These are phyloP conservation scores for Hymenoscyphus infarciens DNA, from an alignment of 2,329 filamentous ascomycete species.

Conservation along the genomic window DNA sequence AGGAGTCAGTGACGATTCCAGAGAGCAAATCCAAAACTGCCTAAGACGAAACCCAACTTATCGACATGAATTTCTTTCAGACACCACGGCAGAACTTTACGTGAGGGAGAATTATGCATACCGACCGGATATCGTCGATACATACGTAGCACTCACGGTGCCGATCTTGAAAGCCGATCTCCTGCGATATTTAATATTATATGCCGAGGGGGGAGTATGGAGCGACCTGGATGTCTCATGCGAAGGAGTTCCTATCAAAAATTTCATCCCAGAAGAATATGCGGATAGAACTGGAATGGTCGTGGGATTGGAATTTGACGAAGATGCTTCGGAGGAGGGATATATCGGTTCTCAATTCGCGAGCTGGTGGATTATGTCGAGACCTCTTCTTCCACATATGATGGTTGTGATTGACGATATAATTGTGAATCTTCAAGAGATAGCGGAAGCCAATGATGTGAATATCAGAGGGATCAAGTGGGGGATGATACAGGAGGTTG, in stretches of 20 bases:
- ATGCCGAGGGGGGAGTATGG: slow-evolving; percentile 41
- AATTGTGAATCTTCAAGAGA: slow-evolving; percentile 22
- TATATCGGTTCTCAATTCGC: slow-evolving; percentile 29
- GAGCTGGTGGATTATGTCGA: slow-evolving; percentile 35
- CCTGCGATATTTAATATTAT: slow-evolving; percentile 42
- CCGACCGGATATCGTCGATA: slow-evolving; percentile 39
- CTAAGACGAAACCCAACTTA: slow-evolving; percentile 31
- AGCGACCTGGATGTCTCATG: slow-evolving; percentile 41
- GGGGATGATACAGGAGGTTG: slow-evolving; percentile 31
- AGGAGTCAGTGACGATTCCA: slow-evolving; percentile 33
- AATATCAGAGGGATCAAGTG: slow-evolving; percentile 22
- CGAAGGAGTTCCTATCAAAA: slow-evolving; percentile 32
- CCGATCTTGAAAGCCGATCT: slow-evolving; percentile 42
- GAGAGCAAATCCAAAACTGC: slow-evolving; percentile 34
- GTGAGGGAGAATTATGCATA: slow-evolving; percentile 35
- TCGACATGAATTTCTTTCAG: slow-evolving; percentile 29
- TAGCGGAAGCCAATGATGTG: slow-evolving; percentile 19
- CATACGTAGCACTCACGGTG: slow-evolving; percentile 36
- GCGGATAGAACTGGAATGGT: slow-evolving; percentile 33
- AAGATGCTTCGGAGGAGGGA: slow-evolving; percentile 9
- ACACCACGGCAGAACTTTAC: slow-evolving; percentile 28
- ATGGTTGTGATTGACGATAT: slow-evolving; percentile 33
- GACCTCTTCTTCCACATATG: slow-evolving; percentile 29
- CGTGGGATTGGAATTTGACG: slow-evolving; percentile 40
- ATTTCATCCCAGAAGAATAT: slow-evolving; percentile 39